Percentiles rank a stretch among this genome's conserved stretches.
Evolutionary conservation across 345 rosid species (phyloP).

Genomic region (Gossypium thurberi): DNA sequence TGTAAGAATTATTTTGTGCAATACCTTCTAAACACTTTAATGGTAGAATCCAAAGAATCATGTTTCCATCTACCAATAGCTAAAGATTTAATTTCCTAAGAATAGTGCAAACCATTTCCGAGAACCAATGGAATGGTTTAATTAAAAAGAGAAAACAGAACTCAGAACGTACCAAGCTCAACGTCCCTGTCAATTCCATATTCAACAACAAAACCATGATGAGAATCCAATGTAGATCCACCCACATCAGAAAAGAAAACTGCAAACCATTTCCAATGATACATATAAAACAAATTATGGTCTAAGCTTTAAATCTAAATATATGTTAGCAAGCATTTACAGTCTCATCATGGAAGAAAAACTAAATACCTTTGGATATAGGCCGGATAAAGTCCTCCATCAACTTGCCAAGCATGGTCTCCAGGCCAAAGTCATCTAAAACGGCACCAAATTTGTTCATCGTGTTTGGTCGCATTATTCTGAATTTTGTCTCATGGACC

Average conservation of each 20-base stretch:
- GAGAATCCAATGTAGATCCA: constrained; percentile 81
- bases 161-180: constrained; percentile 68
- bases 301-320: neutral
- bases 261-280: constrained; percentile 26
- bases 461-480: constrained; percentile 90
- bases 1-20: neutral
- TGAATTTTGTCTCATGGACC: constrained; percentile 59
- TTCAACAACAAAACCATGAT: constrained; percentile 96
- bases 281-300: neutral
- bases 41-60: neutral
- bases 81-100: neutral
- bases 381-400: constrained; percentile 77
- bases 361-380: constrained; percentile 52
- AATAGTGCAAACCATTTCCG: neutral
- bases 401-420: constrained; percentile 69
- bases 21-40: neutral
- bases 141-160: constrained; percentile 1
- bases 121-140: neutral
- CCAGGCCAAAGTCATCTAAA: constrained; percentile 90
- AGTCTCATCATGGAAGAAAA: neutral
- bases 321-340: neutral
- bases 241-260: constrained; percentile 86
- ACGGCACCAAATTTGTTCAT: constrained; percentile 90
- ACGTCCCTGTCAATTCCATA: constrained; percentile 82
- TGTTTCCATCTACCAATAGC: neutral